Conservation (phyloP, 768 basidiomycete genomes). For the Krasilnikovozyma curviuscula region DNA sequence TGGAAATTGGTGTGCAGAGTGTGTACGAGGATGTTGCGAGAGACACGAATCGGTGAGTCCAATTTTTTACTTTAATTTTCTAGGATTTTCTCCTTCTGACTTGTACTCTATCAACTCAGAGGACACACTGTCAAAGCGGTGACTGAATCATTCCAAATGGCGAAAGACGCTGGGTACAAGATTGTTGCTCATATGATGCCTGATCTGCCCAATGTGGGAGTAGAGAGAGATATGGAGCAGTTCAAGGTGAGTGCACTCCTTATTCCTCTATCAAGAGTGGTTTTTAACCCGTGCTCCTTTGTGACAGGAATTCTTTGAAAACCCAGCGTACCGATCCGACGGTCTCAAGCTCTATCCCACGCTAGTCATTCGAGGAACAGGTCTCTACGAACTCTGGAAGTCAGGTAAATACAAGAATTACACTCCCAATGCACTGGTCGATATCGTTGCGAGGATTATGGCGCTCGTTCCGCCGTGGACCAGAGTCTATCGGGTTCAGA, state of each 20-base stretch:
- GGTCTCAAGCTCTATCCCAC: slow-evolving; percentile 98
- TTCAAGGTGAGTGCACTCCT: slow-evolving; percentile 42
- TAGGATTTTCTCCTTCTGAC: too few relatives aligned
- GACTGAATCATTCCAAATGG: slow-evolving; percentile 87
- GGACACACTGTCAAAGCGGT: slow-evolving; percentile 97
- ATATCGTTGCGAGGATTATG: slow-evolving; percentile 86
- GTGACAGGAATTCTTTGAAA: slow-evolving; percentile 76
- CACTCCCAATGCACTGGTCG: slow-evolving; percentile 93
- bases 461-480: slow-evolving; percentile 98
- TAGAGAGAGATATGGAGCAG: slow-evolving; percentile 91
- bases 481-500: slow-evolving; percentile 91
- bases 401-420: slow-evolving; percentile 98
- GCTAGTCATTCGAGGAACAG: slow-evolving; percentile 89
- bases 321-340: slow-evolving; percentile 89
- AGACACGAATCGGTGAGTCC: slow-evolving; percentile 61
- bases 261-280: background rate
- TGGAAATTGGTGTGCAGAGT: slow-evolving; percentile 96
- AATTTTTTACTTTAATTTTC: background rate
- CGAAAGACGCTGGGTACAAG: slow-evolving; percentile 98
- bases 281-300: background rate
- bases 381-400: slow-evolving; percentile 85
- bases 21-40: slow-evolving; percentile 98
- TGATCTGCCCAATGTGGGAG: slow-evolving; percentile 30
- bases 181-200: slow-evolving; percentile 96
- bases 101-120: too few relatives aligned